These are phyloP conservation scores for Domatiomyces globalis DNA, from an alignment of 2,329 filamentous ascomycete species.

Conservation along the genomic window DNA sequence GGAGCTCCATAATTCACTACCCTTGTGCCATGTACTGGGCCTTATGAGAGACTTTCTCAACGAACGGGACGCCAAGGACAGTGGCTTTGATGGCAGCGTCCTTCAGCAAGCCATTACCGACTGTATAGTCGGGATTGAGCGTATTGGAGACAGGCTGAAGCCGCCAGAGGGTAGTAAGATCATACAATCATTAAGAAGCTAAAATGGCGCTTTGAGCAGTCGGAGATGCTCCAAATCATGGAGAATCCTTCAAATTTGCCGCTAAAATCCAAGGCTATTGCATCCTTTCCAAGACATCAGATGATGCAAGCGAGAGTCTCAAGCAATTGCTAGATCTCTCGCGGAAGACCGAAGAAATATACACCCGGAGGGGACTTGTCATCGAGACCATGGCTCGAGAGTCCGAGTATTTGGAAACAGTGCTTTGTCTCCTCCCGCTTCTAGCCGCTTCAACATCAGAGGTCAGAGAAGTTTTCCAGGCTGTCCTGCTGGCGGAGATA, in stretches of 20 bases:
- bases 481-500: slow-evolving; percentile 10
- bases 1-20: slow-evolving; percentile 15
- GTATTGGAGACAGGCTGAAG: slow-evolving; percentile 14
- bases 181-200: slow-evolving; percentile 12
- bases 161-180: slow-evolving; percentile 6
- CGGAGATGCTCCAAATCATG: slow-evolving; percentile 13
- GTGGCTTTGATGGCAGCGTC: slow-evolving; percentile 9
- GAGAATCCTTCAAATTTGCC: slow-evolving; percentile 15
- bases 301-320: slow-evolving; percentile 10
- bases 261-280: slow-evolving; percentile 12
- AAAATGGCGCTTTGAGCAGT: slow-evolving; percentile 17
- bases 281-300: slow-evolving; percentile 12
- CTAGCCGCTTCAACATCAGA: slow-evolving; percentile 9
- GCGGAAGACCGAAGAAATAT: slow-evolving; percentile 10
- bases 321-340: slow-evolving; percentile 9
- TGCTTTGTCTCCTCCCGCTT: slow-evolving; percentile 12
- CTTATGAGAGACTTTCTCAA: slow-evolving; percentile 12
- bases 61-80: slow-evolving; percentile 6
- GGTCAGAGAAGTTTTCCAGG: slow-evolving; percentile 12
- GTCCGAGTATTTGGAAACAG: slow-evolving; percentile 8
- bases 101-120: slow-evolving; percentile 13
- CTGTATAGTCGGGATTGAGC: slow-evolving; percentile 14
- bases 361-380: slow-evolving; percentile 7
- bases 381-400: slow-evolving; percentile 6
- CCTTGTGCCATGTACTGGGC: slow-evolving; percentile 13